Percentiles rank a stretch among this genome's conserved stretches.
Evolutionary conservation across 192 early-diverging fungal genomes (phyloP).

Genomic region (Phycomyces nitens): DNA sequence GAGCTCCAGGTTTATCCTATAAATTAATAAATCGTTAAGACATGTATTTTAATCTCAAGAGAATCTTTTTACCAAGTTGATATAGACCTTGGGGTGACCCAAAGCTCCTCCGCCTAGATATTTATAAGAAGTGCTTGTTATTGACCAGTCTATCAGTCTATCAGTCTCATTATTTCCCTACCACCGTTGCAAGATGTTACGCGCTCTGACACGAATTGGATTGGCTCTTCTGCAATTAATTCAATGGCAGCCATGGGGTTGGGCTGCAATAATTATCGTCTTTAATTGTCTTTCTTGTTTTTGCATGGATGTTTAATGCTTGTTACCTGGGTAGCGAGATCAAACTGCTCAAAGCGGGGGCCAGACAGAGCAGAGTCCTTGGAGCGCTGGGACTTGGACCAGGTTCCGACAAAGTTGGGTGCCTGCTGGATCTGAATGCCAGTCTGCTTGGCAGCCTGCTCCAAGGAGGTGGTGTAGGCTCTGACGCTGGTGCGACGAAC

Average conservation of each 20-base stretch:
- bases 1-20: constrained; percentile 59
- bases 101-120: constrained; percentile 74
- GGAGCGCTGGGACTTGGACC: constrained; percentile 75
- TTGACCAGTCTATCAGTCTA: too few relatives aligned
- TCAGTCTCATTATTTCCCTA: constrained; percentile 23
- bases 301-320: neutral
- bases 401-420: constrained; percentile 66
- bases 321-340: constrained; percentile 72
- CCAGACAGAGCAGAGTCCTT: constrained; percentile 67
- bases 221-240: constrained; percentile 84
- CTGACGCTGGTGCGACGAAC: too few relatives aligned
- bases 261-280: constrained; percentile 50
- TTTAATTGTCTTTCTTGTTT: neutral
- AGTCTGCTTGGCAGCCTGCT: constrained; percentile 24
- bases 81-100: constrained; percentile 92
- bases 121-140: neutral
- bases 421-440: constrained; percentile 55
- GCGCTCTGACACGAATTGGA: constrained; percentile 71
- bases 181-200: constrained; percentile 86
- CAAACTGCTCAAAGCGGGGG: constrained; percentile 83
- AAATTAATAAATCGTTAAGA: neutral
- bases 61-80: constrained; percentile 69
- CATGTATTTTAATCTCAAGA: neutral
- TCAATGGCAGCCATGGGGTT: constrained; percentile 88
- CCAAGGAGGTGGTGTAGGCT: constrained; percentile 15